A percentile compares a stretch with the other conserved stretches of the same genome.
These are phyloP conservation scores for Chlamydomonas eustigma DNA, from an alignment of 139 green algal species.

Conservation along the genomic window DNA sequence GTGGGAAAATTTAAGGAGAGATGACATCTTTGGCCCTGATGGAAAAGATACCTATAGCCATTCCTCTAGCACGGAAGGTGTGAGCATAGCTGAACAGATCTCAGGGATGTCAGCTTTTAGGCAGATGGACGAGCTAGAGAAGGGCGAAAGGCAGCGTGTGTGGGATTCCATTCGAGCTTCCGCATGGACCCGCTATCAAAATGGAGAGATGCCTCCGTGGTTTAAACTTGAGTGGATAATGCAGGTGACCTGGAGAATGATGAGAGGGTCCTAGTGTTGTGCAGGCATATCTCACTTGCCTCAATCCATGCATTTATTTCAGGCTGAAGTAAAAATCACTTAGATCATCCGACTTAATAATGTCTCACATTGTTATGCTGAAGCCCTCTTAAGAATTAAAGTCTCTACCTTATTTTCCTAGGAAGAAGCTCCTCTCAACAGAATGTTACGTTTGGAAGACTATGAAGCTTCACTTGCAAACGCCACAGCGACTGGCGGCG, in stretches of 20 bases:
- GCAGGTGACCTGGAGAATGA: no score
- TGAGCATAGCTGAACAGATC: background rate
- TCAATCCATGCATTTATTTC: no score
- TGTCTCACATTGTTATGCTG: background rate
- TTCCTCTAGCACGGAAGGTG: no score
- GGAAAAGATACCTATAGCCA: background rate
- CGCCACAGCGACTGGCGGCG: constrained; percentile 8
- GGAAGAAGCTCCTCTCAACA: constrained; percentile 43
- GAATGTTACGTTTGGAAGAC: constrained; percentile 18
- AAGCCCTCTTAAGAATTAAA: background rate
- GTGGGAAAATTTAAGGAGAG: background rate
- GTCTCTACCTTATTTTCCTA: constrained; percentile 12
- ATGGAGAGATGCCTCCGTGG: constrained; percentile 42
- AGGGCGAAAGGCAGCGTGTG: constrained; percentile 15
- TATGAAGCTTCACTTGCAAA: constrained; percentile 13
- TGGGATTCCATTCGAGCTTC: constrained; percentile 44
- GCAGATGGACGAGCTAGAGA: background rate
- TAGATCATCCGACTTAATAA: background rate
- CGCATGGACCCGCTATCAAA: constrained; percentile 27
- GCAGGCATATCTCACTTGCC: no score
- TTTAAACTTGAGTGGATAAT: constrained; percentile 42
- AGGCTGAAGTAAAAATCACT: no score
- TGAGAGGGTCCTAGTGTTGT: no score
- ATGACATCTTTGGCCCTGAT: background rate
- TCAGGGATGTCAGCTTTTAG: background rate